Evolutionary conservation across 2,329 filamentous ascomycete genomes (phyloP).

Genomic region (Chaetothyriales sp.): DNA sequence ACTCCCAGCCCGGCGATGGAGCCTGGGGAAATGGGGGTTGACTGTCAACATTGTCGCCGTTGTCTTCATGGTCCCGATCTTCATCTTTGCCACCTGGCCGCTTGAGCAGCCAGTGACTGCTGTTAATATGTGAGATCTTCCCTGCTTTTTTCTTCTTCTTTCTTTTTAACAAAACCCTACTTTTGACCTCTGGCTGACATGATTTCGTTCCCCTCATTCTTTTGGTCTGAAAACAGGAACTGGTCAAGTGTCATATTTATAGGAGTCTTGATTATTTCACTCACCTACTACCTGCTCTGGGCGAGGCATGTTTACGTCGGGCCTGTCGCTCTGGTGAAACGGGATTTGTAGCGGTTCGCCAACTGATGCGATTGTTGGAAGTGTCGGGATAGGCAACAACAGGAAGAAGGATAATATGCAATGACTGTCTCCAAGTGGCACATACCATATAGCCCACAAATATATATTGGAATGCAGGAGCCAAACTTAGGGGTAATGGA

Average conservation of each 20-base stretch:
- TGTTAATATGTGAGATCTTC: constrained; percentile 18
- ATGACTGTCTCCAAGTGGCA: no score
- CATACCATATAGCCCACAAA: no score
- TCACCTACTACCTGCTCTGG: constrained; percentile 28
- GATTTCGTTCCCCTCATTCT: not conserved
- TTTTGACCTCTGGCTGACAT: no score
- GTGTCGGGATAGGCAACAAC: no score
- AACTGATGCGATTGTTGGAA: no score
- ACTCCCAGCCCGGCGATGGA: constrained; percentile 30
- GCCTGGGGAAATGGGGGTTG: constrained; percentile 19
- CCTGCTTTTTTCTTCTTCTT: not conserved
- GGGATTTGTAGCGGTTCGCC: no score
- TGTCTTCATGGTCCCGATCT: constrained; percentile 21
- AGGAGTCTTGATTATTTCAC: constrained; percentile 29
- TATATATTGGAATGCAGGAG: no score
- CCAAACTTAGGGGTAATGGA: no score
- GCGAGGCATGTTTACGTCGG: constrained; percentile 29
- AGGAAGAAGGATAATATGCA: no score
- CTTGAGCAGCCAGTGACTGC: constrained; percentile 16
- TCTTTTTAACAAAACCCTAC: no score
- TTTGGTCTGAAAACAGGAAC: constrained; percentile 15
- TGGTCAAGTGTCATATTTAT: constrained; percentile 29
- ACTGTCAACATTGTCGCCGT: constrained; percentile 23
- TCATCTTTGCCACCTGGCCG: constrained; percentile 29
- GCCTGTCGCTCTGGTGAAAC: constrained; percentile 17